A percentile compares a stretch with the other conserved stretches of the same genome.
phyloP scores from a whole-genome alignment of 164 flowering plant species.

The Taxillus chinensis region DNA sequence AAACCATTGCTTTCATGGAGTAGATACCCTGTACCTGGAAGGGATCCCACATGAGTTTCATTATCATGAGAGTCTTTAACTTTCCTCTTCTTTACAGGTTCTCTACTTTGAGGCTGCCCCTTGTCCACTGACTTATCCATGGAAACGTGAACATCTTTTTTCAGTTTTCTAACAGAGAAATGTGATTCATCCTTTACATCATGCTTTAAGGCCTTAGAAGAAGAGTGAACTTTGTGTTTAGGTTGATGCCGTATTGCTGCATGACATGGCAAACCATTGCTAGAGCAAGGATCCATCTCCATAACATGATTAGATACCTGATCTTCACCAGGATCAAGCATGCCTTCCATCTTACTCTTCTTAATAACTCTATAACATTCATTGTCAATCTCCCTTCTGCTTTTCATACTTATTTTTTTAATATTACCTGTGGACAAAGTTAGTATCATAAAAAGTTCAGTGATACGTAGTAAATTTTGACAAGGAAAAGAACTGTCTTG shows the following conservation, averaged over 20 bases:
- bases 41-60: slow-evolving; percentile 11
- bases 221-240: slow-evolving; percentile 10
- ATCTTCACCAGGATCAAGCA: slow-evolving; percentile 23
- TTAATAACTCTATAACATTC: slow-evolving; percentile 38
- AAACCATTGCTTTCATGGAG: slow-evolving; percentile 14
- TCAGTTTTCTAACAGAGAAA: slow-evolving; percentile 12
- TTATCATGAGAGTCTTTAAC: slow-evolving; percentile 16
- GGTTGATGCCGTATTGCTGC: slow-evolving; percentile 23
- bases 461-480: background rate
- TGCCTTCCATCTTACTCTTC: slow-evolving; percentile 43
- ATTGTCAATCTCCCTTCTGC: slow-evolving; percentile 33
- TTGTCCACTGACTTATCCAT: slow-evolving; percentile 15
- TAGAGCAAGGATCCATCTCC: slow-evolving; percentile 22
- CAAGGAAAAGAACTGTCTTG: slow-evolving; percentile 4
- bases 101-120: slow-evolving; percentile 14
- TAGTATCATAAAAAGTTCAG: slow-evolving; percentile 4
- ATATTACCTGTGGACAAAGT: slow-evolving; percentile 32
- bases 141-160: slow-evolving; percentile 14
- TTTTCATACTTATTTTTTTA: slow-evolving; percentile 29
- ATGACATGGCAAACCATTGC: slow-evolving; percentile 21
- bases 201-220: slow-evolving; percentile 21
- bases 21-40: slow-evolving; percentile 11
- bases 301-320: slow-evolving; percentile 27
- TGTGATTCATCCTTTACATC: slow-evolving; percentile 12
- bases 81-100: slow-evolving; percentile 36